These are phyloP conservation scores for Carex kokanica DNA, from an alignment of 176 grass and related monocot species.

Conservation along the genomic window DNA sequence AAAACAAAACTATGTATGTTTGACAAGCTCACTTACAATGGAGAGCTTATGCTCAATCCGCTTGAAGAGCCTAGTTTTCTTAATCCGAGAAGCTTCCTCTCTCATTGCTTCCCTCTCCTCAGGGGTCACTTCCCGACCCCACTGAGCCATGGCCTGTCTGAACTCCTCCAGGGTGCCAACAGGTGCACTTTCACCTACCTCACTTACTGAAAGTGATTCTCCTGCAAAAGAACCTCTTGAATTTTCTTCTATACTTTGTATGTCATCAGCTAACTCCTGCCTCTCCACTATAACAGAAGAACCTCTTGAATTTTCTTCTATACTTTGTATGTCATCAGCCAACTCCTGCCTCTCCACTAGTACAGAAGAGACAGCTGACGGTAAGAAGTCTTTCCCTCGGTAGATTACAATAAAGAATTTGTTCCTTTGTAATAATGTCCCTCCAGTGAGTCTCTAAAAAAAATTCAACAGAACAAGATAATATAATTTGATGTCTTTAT, in stretches of 20 bases:
- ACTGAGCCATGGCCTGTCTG: conserved; percentile 75
- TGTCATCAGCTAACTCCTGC: background rate
- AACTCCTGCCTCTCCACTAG: conserved; percentile 86
- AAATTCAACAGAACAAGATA: background rate
- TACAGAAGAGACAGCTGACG: conserved; percentile 54
- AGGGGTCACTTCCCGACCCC: conserved; percentile 79
- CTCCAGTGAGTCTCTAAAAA: conserved; percentile 70
- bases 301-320: conserved; percentile 67
- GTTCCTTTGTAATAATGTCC: conserved; percentile 83
- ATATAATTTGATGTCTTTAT: conserved; percentile 17
- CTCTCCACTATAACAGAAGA: background rate
- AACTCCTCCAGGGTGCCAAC: conserved; percentile 92
- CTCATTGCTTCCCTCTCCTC: conserved; percentile 80
- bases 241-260: conserved; percentile 74
- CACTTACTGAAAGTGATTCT: conserved; percentile 31
- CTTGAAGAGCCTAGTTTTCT: conserved; percentile 67
- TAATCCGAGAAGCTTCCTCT: conserved; percentile 69
- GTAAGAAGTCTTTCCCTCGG: conserved; percentile 93
- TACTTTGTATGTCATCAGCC: conserved; percentile 66
- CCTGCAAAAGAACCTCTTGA: conserved; percentile 37
- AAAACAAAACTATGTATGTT: background rate
- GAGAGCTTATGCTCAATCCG: conserved; percentile 83
- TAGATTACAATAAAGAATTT: conserved; percentile 97
- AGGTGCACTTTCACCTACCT: conserved; percentile 48
- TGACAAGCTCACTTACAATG: conserved; percentile 54